Conservation (phyloP, 148 eudicot species). For the Dianthus caryophyllus region DNA sequence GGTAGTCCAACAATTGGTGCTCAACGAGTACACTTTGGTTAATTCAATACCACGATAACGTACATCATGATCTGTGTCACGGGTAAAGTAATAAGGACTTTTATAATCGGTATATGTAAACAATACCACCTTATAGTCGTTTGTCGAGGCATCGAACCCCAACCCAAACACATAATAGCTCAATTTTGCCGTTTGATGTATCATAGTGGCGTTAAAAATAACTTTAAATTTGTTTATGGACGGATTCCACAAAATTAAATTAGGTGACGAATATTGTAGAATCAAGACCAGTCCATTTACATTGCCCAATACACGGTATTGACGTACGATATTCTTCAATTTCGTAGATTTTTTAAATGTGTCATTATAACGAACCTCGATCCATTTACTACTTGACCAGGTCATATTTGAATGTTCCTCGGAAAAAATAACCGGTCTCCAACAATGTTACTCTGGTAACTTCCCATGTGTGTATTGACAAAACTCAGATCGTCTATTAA, state of each 20-base stretch:
- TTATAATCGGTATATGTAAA: not conserved
- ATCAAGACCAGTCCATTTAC: constrained; percentile 14
- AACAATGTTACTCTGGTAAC: constrained; percentile 3
- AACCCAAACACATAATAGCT: constrained; percentile 10
- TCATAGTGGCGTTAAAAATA: not conserved
- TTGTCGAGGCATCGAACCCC: constrained; percentile 15
- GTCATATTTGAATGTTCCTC: not conserved
- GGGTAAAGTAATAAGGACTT: too few species aligned
- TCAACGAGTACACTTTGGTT: constrained; percentile 15
- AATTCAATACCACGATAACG: not conserved
- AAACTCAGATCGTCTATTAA: constrained; percentile 14
- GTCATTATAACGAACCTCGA: constrained; percentile 20
- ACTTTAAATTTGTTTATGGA: constrained; percentile 1
- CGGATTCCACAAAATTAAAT: constrained; percentile 16
- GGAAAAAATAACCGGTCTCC: constrained; percentile 6
- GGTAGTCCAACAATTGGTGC: constrained; percentile 17
- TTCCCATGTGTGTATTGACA: constrained; percentile 6
- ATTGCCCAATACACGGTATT: not conserved
- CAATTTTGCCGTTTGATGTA: not conserved
- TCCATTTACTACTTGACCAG: not conserved
- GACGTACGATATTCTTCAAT: not conserved
- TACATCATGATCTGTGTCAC: too few species aligned
- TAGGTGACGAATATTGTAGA: not conserved
- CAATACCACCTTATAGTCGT: constrained; percentile 16
- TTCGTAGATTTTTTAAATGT: constrained; percentile 12